Percentiles rank a stretch among this genome's conserved stretches.
Conservation (phyloP, 495 filamentous ascomycete species). For the Annulohypoxylon bovei region DNA sequence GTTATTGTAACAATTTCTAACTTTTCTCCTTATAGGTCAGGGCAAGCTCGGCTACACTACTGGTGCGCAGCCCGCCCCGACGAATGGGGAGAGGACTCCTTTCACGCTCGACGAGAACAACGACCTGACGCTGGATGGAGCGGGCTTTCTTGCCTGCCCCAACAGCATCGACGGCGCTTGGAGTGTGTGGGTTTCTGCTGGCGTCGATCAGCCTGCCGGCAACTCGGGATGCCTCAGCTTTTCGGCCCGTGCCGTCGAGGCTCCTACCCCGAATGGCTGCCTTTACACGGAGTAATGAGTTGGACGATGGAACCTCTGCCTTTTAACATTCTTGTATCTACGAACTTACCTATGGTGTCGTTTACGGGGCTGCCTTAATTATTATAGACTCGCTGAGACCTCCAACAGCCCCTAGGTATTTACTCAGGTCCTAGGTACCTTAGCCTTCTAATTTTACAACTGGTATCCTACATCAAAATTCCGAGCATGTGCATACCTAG, state of each 20-base stretch:
- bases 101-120: slow-evolving; percentile 54
- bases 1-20: neutral
- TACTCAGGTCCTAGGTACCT: neutral
- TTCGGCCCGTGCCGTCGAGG: slow-evolving; percentile 48
- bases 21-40: slow-evolving; percentile 47
- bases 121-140: slow-evolving; percentile 57
- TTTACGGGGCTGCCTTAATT: neutral
- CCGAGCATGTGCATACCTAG: too few species aligned
- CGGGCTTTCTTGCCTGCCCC: slow-evolving; percentile 60
- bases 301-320: neutral
- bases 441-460: neutral
- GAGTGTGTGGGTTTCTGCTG: slow-evolving; percentile 59
- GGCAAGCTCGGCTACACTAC: slow-evolving; percentile 62
- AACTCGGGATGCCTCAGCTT: slow-evolving; percentile 59
- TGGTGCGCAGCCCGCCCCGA: slow-evolving; percentile 49
- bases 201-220: slow-evolving; percentile 54
- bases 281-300: slow-evolving; percentile 26
- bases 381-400: neutral
- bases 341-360: neutral
- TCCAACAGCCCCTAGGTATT: neutral
- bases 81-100: slow-evolving; percentile 54
- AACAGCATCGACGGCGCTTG: slow-evolving; percentile 59
- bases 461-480: too few species aligned
- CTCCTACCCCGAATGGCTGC: slow-evolving; percentile 39
- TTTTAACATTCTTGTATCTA: neutral